A percentile compares a stretch with the other conserved stretches of the same genome.
phyloP scores from a whole-genome alignment of 305 asterid genomes.

The Plantago rigida region DNA sequence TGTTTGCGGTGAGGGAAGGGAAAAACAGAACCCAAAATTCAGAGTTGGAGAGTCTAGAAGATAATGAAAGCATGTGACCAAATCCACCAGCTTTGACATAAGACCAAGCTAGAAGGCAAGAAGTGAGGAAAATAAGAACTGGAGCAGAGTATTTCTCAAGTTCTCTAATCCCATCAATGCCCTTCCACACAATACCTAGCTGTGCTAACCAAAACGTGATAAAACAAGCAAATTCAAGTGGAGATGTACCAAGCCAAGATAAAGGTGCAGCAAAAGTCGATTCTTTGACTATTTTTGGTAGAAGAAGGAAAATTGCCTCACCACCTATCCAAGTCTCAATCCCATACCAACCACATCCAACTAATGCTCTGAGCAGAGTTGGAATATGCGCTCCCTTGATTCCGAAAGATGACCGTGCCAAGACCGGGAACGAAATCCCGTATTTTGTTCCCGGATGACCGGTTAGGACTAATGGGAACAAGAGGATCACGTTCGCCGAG shows the following conservation, averaged over 20 bases:
- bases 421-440: constrained; percentile 78
- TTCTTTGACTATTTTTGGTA: constrained; percentile 38
- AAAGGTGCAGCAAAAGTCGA: constrained; percentile 36
- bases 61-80: constrained; percentile 53
- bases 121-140: constrained; percentile 43
- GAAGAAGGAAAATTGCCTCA: constrained; percentile 62
- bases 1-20: constrained; percentile 82
- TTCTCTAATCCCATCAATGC: constrained; percentile 68
- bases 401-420: constrained; percentile 66
- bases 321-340: constrained; percentile 95
- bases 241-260: constrained; percentile 74
- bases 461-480: constrained; percentile 56
- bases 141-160: constrained; percentile 84
- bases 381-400: constrained; percentile 80
- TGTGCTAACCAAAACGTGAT: constrained; percentile 61
- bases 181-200: constrained; percentile 57
- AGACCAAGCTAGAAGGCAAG: constrained; percentile 58
- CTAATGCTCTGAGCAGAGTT: constrained; percentile 58
- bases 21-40: constrained; percentile 72
- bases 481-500: constrained; percentile 51
- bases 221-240: constrained; percentile 65
- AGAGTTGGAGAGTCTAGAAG: constrained; percentile 52
- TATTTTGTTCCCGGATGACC: constrained; percentile 74
- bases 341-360: constrained; percentile 94
- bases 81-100: constrained; percentile 66